Conservation (phyloP, 768 basidiomycete species). For the Pleurotus eryngii region DNA sequence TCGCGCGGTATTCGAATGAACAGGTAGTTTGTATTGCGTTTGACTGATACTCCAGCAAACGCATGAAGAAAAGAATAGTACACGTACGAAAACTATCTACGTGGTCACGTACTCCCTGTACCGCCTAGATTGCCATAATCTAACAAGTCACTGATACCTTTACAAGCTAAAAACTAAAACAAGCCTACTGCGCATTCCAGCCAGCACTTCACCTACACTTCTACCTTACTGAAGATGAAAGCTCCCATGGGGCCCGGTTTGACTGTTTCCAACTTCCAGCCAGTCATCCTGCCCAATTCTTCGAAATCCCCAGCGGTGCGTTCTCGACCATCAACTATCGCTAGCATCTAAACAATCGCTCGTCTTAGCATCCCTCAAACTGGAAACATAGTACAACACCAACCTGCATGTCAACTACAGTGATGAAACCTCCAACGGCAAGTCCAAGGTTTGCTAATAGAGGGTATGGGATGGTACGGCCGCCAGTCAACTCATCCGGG, state of each 20-base stretch:
- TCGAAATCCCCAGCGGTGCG: background rate
- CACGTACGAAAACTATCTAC: too few species aligned
- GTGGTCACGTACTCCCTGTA: too few species aligned
- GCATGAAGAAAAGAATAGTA: too few species aligned
- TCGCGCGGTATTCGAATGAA: too few species aligned
- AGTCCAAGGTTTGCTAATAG: slow-evolving; percentile 22
- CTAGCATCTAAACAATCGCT: background rate
- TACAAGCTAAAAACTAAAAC: too few species aligned
- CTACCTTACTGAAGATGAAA: background rate
- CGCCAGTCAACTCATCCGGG: slow-evolving; percentile 6
- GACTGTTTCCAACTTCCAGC: background rate
- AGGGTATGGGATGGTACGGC: slow-evolving; percentile 10
- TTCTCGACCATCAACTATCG: background rate
- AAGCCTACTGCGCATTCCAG: too few species aligned
- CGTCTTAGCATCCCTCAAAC: background rate
- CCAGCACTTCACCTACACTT: too few species aligned
- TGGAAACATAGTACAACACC: background rate
- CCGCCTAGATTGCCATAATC: too few species aligned
- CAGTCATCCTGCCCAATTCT: background rate
- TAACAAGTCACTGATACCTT: too few species aligned
- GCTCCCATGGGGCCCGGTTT: slow-evolving; percentile 2
- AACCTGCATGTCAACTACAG: background rate
- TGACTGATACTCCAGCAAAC: too few species aligned
- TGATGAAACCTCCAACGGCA: background rate
- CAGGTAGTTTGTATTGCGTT: too few species aligned